Base-by-base conservation (phyloP, 192 early-diverging fungal genomes). In the Borealophlyctis nickersoniae region DNA sequence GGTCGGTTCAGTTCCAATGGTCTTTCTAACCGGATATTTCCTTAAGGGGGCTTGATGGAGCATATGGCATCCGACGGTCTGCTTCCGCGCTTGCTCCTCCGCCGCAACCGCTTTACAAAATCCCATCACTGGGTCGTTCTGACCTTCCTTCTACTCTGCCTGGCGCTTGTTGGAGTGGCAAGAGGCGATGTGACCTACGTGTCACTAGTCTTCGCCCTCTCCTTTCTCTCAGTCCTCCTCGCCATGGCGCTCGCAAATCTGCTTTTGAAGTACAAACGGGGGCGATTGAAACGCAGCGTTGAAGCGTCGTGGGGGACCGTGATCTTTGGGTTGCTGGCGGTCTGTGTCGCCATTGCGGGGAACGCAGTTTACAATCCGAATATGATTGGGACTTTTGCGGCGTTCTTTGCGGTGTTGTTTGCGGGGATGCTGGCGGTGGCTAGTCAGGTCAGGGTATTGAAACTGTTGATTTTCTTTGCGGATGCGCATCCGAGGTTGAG, bases 61-160 rank as follows among this genome's bases (percentile, higher is more conserved):
- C 64, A 71, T 49, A 74, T 85, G 78, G 70, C 82, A 26, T 69
- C 53, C 7, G 82, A 84, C 63, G 70, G 75, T 31, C 75, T 85
- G 24, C 67, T 83, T 32, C 81, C 83, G 3, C 49, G 31, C 14
- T 67, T 81, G 24, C 71, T 85, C n/a, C 61, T 81, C 28, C 58
- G 53, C n/a, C 62, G 69, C 39, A 81, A 79, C 53, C 28, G 56
- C 36, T 75, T 58, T 2, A 64, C 52, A 19, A 7, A 36, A 11
- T 74, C 77, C 11, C 62, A 69, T 54, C 80, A 84, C 49, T 82
- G 68, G 14, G 81, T 83, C 65, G 74, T 79, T 3, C 28, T 82
- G 24, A 58, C 54, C 2, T 85, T 85, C 70, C 60, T 81, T n/a
- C 49, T 73, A 0, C 65, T 83, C 36, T 79, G 71, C 36, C 48